A percentile compares a stretch with the other conserved stretches of the same genome.
Evolutionary conservation across 2,329 filamentous ascomycete species (phyloP).

Genomic region (Raffaelea ambrosiae): DNA sequence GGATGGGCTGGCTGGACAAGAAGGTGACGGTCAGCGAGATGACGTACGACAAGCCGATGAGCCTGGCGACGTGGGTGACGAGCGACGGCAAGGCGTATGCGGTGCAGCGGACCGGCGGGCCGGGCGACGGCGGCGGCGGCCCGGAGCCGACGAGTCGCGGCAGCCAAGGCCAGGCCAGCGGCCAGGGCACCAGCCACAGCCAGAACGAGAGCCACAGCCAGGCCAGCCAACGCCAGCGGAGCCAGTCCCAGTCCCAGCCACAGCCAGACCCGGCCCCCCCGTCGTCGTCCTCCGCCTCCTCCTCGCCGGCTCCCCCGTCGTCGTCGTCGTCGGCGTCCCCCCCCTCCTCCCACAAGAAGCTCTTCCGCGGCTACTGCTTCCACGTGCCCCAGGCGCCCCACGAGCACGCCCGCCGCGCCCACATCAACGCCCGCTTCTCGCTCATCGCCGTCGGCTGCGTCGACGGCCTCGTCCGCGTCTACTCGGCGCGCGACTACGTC

Average conservation of each 20-base stretch:
- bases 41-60: slow-evolving; percentile 94
- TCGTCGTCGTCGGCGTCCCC: slow-evolving; percentile 16
- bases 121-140: slow-evolving; percentile 17
- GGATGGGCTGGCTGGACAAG: slow-evolving; percentile 78
- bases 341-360: slow-evolving; percentile 40
- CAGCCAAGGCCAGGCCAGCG: background rate
- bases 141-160: background rate
- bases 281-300: slow-evolving; percentile 19
- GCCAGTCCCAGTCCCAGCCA: slow-evolving; percentile 11
- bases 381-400: slow-evolving; percentile 57
- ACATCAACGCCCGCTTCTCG: slow-evolving; percentile 92
- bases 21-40: slow-evolving; percentile 72
- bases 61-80: slow-evolving; percentile 85
- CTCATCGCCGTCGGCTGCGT: slow-evolving; percentile 78
- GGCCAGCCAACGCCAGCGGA: background rate
- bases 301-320: background rate
- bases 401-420: slow-evolving; percentile 60
- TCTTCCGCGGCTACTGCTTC: slow-evolving; percentile 90
- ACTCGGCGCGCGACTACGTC: slow-evolving; percentile 84
- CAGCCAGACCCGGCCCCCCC: slow-evolving; percentile 31
- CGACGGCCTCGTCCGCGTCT: slow-evolving; percentile 77
- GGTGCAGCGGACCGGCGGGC: slow-evolving; percentile 56
- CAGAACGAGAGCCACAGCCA: no score
- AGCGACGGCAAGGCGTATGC: slow-evolving; percentile 83
- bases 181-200: background rate